Evolutionary conservation across 1,284 basidiomycete species (phyloP).

Genomic region (Marasmius tenuissimus): DNA sequence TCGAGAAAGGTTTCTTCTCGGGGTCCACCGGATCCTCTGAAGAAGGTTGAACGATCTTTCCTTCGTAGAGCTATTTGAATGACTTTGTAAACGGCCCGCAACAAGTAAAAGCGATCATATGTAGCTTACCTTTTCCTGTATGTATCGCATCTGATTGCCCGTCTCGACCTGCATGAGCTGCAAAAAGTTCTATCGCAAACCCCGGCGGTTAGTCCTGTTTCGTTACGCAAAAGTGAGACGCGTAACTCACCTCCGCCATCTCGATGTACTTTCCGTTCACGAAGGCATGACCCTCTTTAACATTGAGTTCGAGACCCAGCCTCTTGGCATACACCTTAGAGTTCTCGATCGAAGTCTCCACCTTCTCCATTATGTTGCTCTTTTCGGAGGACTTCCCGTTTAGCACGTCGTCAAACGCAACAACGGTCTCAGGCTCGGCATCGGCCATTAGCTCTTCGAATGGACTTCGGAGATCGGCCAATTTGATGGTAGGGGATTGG

Average conservation of each 20-base stretch:
- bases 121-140: slow-evolving; percentile 67
- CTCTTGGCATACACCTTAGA: slow-evolving; percentile 52
- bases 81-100: slow-evolving; percentile 8
- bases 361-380: neutral
- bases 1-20: slow-evolving; percentile 19
- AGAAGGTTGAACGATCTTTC: slow-evolving; percentile 39
- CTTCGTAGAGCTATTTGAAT: slow-evolving; percentile 57
- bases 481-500: slow-evolving; percentile 40
- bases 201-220: neutral
- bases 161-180: slow-evolving; percentile 65
- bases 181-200: slow-evolving; percentile 57
- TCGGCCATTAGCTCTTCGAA: slow-evolving; percentile 38
- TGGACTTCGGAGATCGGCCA: slow-evolving; percentile 39
- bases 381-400: slow-evolving; percentile 22
- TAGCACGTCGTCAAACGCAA: slow-evolving; percentile 43
- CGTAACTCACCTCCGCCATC: slow-evolving; percentile 64
- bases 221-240: neutral
- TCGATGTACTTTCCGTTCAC: slow-evolving; percentile 85
- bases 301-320: slow-evolving; percentile 40
- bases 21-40: neutral
- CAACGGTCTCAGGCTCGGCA: slow-evolving; percentile 13
- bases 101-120: neutral
- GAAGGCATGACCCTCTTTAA: slow-evolving; percentile 65
- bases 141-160: slow-evolving; percentile 58
- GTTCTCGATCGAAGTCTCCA: slow-evolving; percentile 32